Conservation (phyloP, 2,329 filamentous ascomycete genomes). For the Pseudopyrenochaeta lycopersici region DNA sequence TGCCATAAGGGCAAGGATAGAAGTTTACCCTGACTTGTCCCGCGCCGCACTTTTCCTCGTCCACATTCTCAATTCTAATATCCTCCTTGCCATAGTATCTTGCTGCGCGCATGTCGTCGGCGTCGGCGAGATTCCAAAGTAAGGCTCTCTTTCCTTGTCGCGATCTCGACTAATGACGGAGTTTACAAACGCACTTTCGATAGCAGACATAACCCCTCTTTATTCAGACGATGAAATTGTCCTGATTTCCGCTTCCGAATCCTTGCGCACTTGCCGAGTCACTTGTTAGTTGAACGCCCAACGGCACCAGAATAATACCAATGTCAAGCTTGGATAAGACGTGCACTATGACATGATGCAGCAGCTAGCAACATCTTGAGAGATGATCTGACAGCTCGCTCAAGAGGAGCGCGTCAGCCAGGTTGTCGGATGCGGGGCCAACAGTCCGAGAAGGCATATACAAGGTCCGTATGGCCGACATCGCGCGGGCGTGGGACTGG, state of each 20-base stretch:
- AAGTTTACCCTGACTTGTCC: constrained; percentile 58
- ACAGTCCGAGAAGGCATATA: constrained; percentile 1
- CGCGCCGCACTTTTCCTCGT: constrained; percentile 56
- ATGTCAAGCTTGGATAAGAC: neutral
- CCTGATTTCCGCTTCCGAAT: neutral
- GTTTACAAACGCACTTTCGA: constrained; percentile 43
- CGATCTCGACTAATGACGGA: constrained; percentile 29
- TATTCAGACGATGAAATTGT: neutral
- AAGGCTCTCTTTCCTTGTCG: constrained; percentile 1
- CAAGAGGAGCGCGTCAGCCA: constrained; percentile 11
- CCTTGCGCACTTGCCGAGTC: neutral
- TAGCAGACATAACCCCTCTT: constrained; percentile 30
- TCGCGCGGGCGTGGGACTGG: constrained; percentile 4
- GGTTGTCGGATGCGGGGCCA: constrained; percentile 5
- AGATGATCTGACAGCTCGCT: constrained; percentile 7
- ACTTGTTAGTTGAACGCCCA: neutral
- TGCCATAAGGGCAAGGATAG: neutral
- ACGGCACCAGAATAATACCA: neutral
- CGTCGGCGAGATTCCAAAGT: constrained; percentile 8
- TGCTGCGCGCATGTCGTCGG: constrained; percentile 60
- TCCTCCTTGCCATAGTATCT: constrained; percentile 66
- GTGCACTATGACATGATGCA: constrained; percentile 1
- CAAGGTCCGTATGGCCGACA: constrained; percentile 12
- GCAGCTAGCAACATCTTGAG: neutral
- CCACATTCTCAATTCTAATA: constrained; percentile 63